Evolutionary conservation across 768 basidiomycete species (phyloP), one percentile per base, ranked within the genome.

Genomic region (Piloderma croceum): DNA sequence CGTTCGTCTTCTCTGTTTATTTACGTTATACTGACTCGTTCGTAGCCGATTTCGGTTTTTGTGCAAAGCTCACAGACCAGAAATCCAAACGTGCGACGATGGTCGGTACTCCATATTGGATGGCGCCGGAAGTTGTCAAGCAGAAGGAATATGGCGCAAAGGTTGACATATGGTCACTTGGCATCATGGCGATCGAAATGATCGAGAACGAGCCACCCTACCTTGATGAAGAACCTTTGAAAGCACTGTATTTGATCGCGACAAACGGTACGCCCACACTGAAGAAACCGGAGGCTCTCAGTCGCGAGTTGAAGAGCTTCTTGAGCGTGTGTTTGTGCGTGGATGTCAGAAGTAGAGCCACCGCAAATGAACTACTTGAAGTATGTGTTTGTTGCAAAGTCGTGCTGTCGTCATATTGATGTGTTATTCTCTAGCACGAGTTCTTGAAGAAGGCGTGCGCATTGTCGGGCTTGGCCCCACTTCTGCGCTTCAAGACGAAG

Each of bases 121-220:
- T 96, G 92, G 92, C 92, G 3, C 92, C 92, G n/a, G 92, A 96
- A 61, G 90, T 96, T 38, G 91, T 96, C 53, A 93, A 91, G 65
- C 88, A 92, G 60, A 93, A 94, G 64, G 90, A 92, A 62, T 96
- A 96, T 55, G 91, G 92, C 34, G 89, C 90, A 19, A 94, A 94
- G 62, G 92, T 94, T 17, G 92, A 94, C 53, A 90, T 96, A 37
- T 96, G 92, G 92, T 91, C 89, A 10, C 75, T 96, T 7, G 92
- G 92, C 4, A 96, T 97, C 64, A 93, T 96, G 91, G 91, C 91
- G 4, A 97, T 97, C 45, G 90, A 97, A 72, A 97, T 97, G 93
- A 93, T 97, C 48, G 92, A 97, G 62, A 92, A 90, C 54, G 92
- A 96, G 62, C 27, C 27, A 9, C 27, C 27, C 9, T 35, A 35